Evolutionary conservation across 2,329 filamentous ascomycete species (phyloP).

Genomic region (Domatiomyces globalis): DNA sequence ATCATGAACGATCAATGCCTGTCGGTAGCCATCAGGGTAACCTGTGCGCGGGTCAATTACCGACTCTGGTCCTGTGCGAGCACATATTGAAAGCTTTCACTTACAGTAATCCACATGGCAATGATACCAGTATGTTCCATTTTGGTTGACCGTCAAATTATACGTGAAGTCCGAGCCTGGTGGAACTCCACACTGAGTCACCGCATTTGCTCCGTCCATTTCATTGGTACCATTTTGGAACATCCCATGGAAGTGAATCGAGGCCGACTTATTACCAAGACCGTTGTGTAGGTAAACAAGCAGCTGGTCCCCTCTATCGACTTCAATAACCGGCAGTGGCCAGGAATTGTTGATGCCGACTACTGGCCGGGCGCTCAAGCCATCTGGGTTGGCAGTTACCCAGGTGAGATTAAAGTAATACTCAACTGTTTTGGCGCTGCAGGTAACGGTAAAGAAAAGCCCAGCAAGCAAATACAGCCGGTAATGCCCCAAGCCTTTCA

Average conservation of each 20-base stretch:
- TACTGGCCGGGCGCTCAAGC: constrained; percentile 37
- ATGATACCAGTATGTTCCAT: constrained; percentile 53
- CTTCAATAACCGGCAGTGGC: constrained; percentile 57
- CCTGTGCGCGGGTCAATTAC: not conserved
- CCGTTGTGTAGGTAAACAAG: constrained; percentile 55
- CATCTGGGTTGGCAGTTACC: constrained; percentile 43
- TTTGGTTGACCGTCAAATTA: constrained; percentile 45
- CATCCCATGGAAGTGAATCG: constrained; percentile 63
- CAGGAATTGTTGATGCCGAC: constrained; percentile 62
- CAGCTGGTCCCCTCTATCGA: constrained; percentile 58
- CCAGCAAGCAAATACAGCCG: not conserved
- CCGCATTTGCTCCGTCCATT: constrained; percentile 58
- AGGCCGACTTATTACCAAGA: constrained; percentile 51
- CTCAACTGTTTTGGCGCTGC: constrained; percentile 25
- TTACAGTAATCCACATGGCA: constrained; percentile 46
- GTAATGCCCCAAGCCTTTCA: not conserved
- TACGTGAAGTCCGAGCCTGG: constrained; percentile 52
- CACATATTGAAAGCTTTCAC: not conserved
- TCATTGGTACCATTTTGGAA: constrained; percentile 60
- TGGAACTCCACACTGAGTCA: constrained; percentile 54
- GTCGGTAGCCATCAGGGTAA: constrained; percentile 54
- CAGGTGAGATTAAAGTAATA: constrained; percentile 42
- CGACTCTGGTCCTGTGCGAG: not conserved
- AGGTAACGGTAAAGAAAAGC: constrained; percentile 2
- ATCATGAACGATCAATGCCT: constrained; percentile 50